Evolutionary conservation across 2,329 filamentous ascomycete species (phyloP).

Genomic region (Byssochlamys sp.): DNA sequence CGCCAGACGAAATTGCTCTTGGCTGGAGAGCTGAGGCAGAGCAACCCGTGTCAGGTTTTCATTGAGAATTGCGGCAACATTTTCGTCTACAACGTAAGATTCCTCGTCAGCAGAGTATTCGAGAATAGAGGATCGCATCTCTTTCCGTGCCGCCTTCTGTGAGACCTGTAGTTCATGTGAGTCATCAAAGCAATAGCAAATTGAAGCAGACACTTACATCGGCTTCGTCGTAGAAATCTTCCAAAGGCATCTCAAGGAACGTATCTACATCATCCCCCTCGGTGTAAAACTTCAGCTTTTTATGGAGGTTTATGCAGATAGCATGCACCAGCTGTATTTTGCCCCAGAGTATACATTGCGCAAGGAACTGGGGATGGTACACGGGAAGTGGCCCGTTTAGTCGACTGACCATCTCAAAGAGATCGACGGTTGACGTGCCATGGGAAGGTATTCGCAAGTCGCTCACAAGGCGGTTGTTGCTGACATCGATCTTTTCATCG

Average conservation of each 20-base stretch:
- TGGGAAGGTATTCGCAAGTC: slow-evolving; percentile 43
- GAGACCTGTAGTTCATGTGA: slow-evolving; percentile 20
- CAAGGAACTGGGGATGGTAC: slow-evolving; percentile 85
- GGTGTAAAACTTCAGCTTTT: slow-evolving; percentile 70
- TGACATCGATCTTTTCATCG: slow-evolving; percentile 61
- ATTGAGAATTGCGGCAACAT: slow-evolving; percentile 59
- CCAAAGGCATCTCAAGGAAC: slow-evolving; percentile 54
- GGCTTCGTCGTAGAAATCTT: slow-evolving; percentile 39
- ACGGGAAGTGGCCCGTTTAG: slow-evolving; percentile 80
- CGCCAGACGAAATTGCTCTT: slow-evolving; percentile 75
- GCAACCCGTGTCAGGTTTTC: slow-evolving; percentile 65
- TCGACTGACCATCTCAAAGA: slow-evolving; percentile 72
- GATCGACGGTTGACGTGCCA: slow-evolving; percentile 48
- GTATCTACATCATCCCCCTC: slow-evolving; percentile 73
- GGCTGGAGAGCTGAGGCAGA: slow-evolving; percentile 70
- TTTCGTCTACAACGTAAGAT: slow-evolving; percentile 59
- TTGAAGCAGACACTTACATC: slow-evolving; percentile 29
- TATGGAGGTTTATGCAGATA: slow-evolving; percentile 62
- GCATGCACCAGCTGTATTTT: slow-evolving; percentile 62
- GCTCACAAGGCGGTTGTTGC: slow-evolving; percentile 52
- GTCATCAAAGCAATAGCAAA: slow-evolving; percentile 1
- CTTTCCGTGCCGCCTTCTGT: slow-evolving; percentile 37
- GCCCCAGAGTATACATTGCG: slow-evolving; percentile 74
- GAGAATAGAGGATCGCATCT: slow-evolving; percentile 43
- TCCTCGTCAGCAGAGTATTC: slow-evolving; percentile 45